phyloP scores from a whole-genome alignment of 1,284 basidiomycete species.

The Mixia osmundae region DNA sequence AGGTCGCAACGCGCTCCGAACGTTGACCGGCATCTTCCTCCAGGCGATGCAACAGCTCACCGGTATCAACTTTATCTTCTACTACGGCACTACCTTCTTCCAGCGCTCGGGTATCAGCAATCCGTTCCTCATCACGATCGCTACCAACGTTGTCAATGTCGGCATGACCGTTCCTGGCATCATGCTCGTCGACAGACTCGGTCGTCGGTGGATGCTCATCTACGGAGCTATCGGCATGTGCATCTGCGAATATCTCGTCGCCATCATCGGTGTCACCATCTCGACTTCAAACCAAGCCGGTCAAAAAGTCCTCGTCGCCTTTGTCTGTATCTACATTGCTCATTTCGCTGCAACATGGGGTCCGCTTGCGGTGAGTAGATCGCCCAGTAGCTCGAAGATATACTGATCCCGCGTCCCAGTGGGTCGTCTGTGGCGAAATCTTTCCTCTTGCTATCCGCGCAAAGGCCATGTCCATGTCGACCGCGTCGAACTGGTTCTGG shows the following conservation, averaged over 20 bases:
- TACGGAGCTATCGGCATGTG: slow-evolving; percentile 16
- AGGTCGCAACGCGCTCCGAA: slow-evolving; percentile 6
- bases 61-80: slow-evolving; percentile 15
- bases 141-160: slow-evolving; percentile 19
- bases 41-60: slow-evolving; percentile 15
- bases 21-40: slow-evolving; percentile 8
- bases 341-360: slow-evolving; percentile 18
- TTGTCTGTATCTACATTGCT: slow-evolving; percentile 20
- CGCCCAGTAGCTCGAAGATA: no score
- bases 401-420: no score
- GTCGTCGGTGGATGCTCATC: slow-evolving; percentile 18
- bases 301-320: slow-evolving; percentile 19
- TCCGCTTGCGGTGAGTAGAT: slow-evolving; percentile 15
- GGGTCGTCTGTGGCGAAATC: slow-evolving; percentile 12
- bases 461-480: slow-evolving; percentile 19
- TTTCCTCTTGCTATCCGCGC: slow-evolving; percentile 16
- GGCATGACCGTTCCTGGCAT: slow-evolving; percentile 21
- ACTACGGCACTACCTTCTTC: slow-evolving; percentile 14
- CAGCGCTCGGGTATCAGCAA: slow-evolving; percentile 13
- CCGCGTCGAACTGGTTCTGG: slow-evolving; percentile 23
- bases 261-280: slow-evolving; percentile 17
- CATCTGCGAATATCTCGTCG: slow-evolving; percentile 18
- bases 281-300: slow-evolving; percentile 15
- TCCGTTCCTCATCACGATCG: slow-evolving; percentile 12
- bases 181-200: slow-evolving; percentile 19